Conservation (phyloP, 169 alveolate species). For the Babesia bovis region DNA sequence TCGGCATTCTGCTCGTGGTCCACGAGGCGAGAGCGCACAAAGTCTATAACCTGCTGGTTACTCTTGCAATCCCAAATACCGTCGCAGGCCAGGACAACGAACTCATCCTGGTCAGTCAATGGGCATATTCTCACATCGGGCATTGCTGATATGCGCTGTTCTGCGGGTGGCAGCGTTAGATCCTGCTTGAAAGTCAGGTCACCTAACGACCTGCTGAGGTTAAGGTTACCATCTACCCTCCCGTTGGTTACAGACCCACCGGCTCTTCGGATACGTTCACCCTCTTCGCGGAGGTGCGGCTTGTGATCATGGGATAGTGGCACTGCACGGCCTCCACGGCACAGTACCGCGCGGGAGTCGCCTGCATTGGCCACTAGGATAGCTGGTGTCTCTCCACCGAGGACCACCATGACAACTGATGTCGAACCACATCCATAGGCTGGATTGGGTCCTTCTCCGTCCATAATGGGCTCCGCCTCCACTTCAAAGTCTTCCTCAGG, state of each 20-base stretch:
- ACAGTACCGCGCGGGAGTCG: constrained; percentile 96
- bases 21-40: constrained; percentile 68
- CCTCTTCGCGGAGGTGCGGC: constrained; percentile 94
- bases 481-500: constrained; percentile 18
- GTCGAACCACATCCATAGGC: constrained; percentile 88
- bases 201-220: constrained; percentile 96
- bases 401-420: constrained; percentile 83
- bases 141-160: constrained; percentile 90
- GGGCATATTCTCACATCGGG: constrained; percentile 91
- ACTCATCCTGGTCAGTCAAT: constrained; percentile 87
- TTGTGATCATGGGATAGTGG: constrained; percentile 97
- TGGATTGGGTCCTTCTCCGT: constrained; percentile 60
- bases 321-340: constrained; percentile 89
- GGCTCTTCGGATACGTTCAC: constrained; percentile 87
- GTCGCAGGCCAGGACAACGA: constrained; percentile 97
- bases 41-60: constrained; percentile 90
- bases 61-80: constrained; percentile 98
- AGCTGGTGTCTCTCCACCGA: constrained; percentile 72
- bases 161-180: constrained; percentile 81
- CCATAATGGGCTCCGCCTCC: constrained; percentile 10
- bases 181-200: constrained; percentile 94
- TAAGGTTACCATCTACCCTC: constrained; percentile 94
- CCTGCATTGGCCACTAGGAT: constrained; percentile 98
- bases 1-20: constrained; percentile 19
- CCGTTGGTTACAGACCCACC: constrained; percentile 96